These are phyloP conservation scores for Gamarada debralockiae DNA, from an alignment of 495 filamentous ascomycete genomes.

Conservation along the genomic window DNA sequence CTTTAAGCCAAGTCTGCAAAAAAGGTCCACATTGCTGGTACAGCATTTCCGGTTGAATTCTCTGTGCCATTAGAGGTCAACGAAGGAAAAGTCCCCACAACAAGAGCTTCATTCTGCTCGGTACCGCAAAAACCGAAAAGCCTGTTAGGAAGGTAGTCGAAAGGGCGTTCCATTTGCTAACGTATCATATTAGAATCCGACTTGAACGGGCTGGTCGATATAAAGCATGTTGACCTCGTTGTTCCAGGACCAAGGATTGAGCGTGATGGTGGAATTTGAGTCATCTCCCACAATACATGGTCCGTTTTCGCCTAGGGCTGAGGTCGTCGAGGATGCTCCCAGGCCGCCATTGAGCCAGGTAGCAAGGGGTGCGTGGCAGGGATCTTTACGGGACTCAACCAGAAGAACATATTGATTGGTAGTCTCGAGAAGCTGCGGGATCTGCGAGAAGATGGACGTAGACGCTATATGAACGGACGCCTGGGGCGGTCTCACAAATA, in stretches of 20 bases:
- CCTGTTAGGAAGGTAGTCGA: constrained; percentile 6
- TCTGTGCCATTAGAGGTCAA: too few species aligned
- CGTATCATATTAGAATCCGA: constrained; percentile 58
- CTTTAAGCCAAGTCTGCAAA: too few species aligned
- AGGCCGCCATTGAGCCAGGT: constrained; percentile 56
- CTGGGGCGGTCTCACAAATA: too few species aligned
- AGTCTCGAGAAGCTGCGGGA: too few species aligned
- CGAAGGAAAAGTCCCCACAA: constrained; percentile 16
- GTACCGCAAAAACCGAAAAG: constrained; percentile 29
- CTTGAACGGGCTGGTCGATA: constrained; percentile 58
- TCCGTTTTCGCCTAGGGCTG: too few species aligned
- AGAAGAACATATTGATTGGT: too few species aligned
- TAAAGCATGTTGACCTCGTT: constrained; percentile 59
- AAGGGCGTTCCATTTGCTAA: background rate
- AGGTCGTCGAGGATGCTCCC: too few species aligned
- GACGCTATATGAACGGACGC: too few species aligned
- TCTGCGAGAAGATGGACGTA: too few species aligned
- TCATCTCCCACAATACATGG: constrained; percentile 51
- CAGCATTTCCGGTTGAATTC: too few species aligned
- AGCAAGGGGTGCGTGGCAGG: constrained; percentile 43
- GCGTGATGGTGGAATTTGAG: constrained; percentile 40
- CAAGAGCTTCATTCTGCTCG: constrained; percentile 21
- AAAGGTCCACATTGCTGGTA: too few species aligned
- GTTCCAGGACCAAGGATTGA: constrained; percentile 58
- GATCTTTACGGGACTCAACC: constrained; percentile 43